Base-by-base conservation (phyloP, 331 rosid genomes). In the Rosa hybrid region DNA sequence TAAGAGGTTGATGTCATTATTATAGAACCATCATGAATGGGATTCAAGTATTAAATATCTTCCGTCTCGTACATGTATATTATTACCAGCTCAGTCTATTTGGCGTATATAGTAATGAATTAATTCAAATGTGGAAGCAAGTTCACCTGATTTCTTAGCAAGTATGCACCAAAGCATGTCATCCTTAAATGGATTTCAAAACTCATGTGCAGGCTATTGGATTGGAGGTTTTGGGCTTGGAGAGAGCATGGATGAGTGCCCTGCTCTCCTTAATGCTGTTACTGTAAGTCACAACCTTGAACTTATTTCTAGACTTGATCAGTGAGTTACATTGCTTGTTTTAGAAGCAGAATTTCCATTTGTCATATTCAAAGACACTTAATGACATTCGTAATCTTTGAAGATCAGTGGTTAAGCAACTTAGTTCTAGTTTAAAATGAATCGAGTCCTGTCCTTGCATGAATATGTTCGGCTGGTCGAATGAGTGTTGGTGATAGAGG, bases 171-270 rank as follows among this genome's bases (percentile, higher is more conserved):
- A 21, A 8, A 7, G 30, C 30, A 8, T 21, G 65, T 7, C 23
- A 54, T 17, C 23, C 60, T 54, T 54, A 54, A 21, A 54, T 6
- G 60, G 9, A 54, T 54, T 54, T 18, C 10, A 7, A 17, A n/a
- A 21, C 13, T 20, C 30, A 57, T 51, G 75, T 25, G 83, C 51
- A 93, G 99, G 98, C 80, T 95, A 88, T 76, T 95, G 96, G 96
- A 85, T 95, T 72, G 99, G 98, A 84, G 97, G 97, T 67, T 93
- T 95, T 90, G 97, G 99, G 81, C 93, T 89, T 80, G 99, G 98
- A 81, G 99, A 95, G 83, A 81, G 90, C 86, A 89, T 89, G 76
- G 88, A 90, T 80, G 98, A 91, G 83, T 93, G 97, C 73, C 89
- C 96, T 80, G 84, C 90, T 81, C 91, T 93, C 77, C 90, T 93